Base-by-base conservation (phyloP, 2,329 filamentous ascomycete genomes). In the Hypoxylon sp. region DNA sequence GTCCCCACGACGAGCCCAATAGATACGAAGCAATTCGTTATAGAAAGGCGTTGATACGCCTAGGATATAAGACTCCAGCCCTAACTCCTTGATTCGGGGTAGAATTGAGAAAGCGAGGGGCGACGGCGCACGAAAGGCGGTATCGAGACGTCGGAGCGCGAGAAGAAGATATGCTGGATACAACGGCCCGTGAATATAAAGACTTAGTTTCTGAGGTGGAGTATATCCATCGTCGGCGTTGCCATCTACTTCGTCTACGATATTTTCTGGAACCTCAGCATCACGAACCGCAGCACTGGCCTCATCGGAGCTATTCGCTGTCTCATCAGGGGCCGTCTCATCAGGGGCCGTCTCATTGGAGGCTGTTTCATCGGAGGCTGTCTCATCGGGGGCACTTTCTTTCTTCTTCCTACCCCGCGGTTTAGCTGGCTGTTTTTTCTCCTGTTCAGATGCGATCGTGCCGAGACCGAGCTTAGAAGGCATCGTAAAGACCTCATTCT, bases 11-110 rank as follows among this genome's bases (percentile, higher is more conserved):
- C 87, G 86, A 35, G 81, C 78, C 88, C 90, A 93, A 61, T 88
- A 82, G 22, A 90, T 84, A 13, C 83, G 79, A 24, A 93, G 83
- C 35, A 94, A 84, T 53, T 88, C 84, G 75, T 91, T 90, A 82
- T 92, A 94, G 46, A 94, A 87, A 0, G 86, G 82, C 0, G 91
- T 91, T 17, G 89, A 90, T 5, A 88, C 90, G 52, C 91, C 92
- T 0, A 95, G 85, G 5, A 93, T 89, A 74, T 91, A 93, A 0
- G 91, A 91, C 0, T 88, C 86, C 1, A 91, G 84, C 1, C 92
- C 92, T 0, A 93, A 83, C 48, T 85, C 83, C 75, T 92, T 92
- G 73, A 94, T 82, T 6, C 87, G 86, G 0, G 92, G 91, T 0
- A 94, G 82, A 26, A 94, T 79, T 48, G 84, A 84, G 48, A 92